These are phyloP conservation scores for Ilex aquifolium DNA, from an alignment of 257 asterid genomes.

Conservation along the genomic window DNA sequence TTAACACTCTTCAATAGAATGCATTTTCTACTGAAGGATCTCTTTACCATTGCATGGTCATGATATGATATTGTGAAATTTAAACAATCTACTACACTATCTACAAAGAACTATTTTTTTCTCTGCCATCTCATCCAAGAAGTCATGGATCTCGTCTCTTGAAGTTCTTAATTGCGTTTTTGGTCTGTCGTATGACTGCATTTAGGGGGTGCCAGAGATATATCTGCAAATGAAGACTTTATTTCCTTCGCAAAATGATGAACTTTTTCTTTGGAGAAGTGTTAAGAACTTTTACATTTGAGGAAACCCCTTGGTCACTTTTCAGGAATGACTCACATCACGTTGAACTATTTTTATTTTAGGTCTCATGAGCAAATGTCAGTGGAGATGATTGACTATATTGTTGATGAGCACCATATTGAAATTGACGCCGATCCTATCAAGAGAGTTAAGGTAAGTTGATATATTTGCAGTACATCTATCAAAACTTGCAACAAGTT, in stretches of 20 bases:
- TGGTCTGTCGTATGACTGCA: no score
- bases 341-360: slow-evolving; percentile 7
- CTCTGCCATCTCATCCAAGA: no score
- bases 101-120: no score
- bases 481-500: no score
- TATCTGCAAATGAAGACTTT: no score
- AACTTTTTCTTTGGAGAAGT: no score
- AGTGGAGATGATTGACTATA: slow-evolving; percentile 68
- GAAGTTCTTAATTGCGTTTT: no score
- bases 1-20: neutral
- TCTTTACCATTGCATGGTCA: neutral
- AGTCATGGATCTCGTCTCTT: no score
- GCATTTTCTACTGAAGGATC: neutral
- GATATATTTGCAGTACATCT: neutral
- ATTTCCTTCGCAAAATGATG: no score
- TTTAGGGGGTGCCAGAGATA: no score
- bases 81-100: no score
- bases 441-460: slow-evolving; percentile 68
- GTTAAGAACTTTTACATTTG: no score
- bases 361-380: slow-evolving; percentile 98
- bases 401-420: slow-evolving; percentile 69
- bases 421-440: slow-evolving; percentile 54
- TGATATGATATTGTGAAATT: neutral
- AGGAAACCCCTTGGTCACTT: neutral
- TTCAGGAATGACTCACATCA: slow-evolving; percentile 2